Percentiles rank a stretch among this genome's conserved stretches.
Evolutionary conservation across 176 grass and related monocot species (phyloP).

Genomic region (Oryza nivara): DNA sequence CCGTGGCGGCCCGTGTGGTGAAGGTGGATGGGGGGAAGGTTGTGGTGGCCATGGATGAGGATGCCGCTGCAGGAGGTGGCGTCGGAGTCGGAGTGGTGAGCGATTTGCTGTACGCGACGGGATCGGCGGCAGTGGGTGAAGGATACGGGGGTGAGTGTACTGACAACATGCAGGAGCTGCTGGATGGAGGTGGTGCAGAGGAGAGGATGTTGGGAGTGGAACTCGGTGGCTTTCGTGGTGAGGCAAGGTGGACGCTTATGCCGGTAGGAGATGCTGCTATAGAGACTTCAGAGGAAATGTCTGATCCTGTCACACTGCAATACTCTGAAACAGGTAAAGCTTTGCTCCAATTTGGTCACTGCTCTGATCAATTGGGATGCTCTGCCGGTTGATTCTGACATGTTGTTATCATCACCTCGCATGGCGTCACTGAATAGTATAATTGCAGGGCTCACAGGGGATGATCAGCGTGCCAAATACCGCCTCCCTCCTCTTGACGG

Average conservation of each 20-base stretch:
- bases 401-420: background rate
- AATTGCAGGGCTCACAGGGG: background rate
- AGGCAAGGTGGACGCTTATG: background rate
- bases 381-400: background rate
- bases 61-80: background rate
- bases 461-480: conserved; percentile 39
- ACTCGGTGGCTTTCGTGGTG: background rate
- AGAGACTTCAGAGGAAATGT: background rate
- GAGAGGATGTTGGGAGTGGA: conserved; percentile 2
- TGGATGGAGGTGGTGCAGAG: background rate
- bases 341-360: background rate
- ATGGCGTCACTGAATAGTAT: background rate
- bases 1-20: background rate
- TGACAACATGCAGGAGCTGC: background rate
- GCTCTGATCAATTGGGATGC: background rate
- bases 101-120: background rate
- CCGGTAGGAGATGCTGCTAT: background rate
- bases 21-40: background rate
- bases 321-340: conserved; percentile 9
- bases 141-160: background rate
- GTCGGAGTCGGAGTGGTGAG: too few relatives aligned
- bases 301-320: background rate
- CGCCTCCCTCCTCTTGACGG: conserved; percentile 30
- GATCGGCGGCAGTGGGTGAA: background rate
- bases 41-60: background rate